These are phyloP conservation scores for Ormosia semicastrata DNA, from an alignment of 306 rosid species.

Conservation along the genomic window DNA sequence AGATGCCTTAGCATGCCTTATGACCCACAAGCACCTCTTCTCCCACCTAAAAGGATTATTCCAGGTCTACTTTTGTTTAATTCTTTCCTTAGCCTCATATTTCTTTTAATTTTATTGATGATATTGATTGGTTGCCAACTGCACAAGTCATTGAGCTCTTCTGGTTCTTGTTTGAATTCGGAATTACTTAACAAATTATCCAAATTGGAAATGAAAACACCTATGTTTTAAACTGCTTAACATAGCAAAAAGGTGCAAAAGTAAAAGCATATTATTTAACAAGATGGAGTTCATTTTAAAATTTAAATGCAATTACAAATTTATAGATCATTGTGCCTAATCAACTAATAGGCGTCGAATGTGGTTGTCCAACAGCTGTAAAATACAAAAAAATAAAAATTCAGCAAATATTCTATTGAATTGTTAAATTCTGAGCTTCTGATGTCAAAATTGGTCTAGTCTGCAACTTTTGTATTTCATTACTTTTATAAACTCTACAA, in stretches of 20 bases:
- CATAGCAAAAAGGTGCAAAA: neutral
- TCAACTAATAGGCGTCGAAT: neutral
- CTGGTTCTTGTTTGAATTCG: conserved; percentile 20
- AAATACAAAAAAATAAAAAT: neutral
- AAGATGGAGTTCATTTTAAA: neutral
- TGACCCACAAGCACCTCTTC: conserved; percentile 98
- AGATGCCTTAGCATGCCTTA: conserved; percentile 98
- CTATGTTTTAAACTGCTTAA: conserved; percentile 1
- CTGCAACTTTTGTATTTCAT: neutral
- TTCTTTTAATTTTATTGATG: neutral
- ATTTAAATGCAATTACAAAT: neutral
- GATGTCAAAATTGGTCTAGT: neutral
- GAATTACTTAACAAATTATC: conserved; percentile 8
- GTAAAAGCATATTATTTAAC: conserved; percentile 9
- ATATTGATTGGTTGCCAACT: conserved; percentile 13
- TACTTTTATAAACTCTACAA: neutral
- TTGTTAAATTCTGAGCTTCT: neutral
- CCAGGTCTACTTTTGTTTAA: conserved; percentile 56
- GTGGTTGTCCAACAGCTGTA: neutral
- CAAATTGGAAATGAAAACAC: neutral
- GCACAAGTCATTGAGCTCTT: neutral
- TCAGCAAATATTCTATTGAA: neutral
- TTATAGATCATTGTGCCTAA: neutral
- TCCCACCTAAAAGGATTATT: conserved; percentile 91
- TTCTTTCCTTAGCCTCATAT: conserved; percentile 7